A percentile compares a stretch with the other conserved stretches of the same genome.
These are phyloP conservation scores for Rhizodiscina lignyota DNA, from an alignment of 495 filamentous ascomycete genomes.

Conservation along the genomic window DNA sequence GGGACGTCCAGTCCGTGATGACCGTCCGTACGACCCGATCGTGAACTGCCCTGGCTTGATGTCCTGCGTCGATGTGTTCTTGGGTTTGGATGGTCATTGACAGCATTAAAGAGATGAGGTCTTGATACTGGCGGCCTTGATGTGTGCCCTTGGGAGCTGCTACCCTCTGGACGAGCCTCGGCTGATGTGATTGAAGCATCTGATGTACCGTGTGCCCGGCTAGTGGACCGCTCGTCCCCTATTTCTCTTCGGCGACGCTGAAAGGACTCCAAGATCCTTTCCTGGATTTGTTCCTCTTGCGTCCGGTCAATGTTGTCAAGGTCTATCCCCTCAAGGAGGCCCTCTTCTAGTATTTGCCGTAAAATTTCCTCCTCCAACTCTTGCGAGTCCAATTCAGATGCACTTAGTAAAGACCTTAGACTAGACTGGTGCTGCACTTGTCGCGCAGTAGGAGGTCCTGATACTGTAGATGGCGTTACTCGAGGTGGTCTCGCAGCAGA, in stretches of 20 bases:
- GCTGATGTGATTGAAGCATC: too few relatives aligned
- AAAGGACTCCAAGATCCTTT: constrained; percentile 77
- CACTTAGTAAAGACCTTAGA: constrained; percentile 63
- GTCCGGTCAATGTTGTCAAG: constrained; percentile 58
- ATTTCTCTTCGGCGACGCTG: constrained; percentile 45
- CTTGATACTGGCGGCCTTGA: constrained; percentile 35
- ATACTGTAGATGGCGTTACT: constrained; percentile 8
- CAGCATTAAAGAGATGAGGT: constrained; percentile 36
- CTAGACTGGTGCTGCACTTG: constrained; percentile 75
- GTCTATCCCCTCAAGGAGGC: constrained; percentile 70
- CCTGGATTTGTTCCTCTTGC: constrained; percentile 71
- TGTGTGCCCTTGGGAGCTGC: too few relatives aligned
- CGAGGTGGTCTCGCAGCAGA: background rate
- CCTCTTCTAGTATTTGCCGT: constrained; percentile 76
- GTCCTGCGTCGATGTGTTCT: constrained; percentile 29
- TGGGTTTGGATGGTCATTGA: constrained; percentile 19
- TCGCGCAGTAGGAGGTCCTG: constrained; percentile 20
- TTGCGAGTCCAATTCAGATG: constrained; percentile 50
- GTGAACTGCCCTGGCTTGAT: constrained; percentile 29
- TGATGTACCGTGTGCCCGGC: too few relatives aligned
- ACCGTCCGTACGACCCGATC: constrained; percentile 8
- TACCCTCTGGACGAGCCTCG: too few relatives aligned
- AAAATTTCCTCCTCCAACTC: constrained; percentile 81
- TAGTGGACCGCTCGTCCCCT: too few relatives aligned
- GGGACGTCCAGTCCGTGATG: constrained; percentile 3